These are phyloP conservation scores for Cyclocybe cylindracea DNA, from an alignment of 768 basidiomycete genomes.

Conservation along the genomic window DNA sequence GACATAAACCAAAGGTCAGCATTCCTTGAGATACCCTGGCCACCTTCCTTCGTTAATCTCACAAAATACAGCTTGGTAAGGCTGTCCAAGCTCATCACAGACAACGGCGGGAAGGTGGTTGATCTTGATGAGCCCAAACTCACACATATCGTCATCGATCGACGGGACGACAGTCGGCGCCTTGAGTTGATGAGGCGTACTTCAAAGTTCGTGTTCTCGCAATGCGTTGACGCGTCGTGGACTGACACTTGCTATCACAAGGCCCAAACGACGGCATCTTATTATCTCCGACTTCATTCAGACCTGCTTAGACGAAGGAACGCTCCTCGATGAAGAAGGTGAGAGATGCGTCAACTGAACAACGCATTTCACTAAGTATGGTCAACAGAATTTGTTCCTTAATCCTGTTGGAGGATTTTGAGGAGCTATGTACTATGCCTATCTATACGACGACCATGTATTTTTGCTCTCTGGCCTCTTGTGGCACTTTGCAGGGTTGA, in stretches of 20 bases:
- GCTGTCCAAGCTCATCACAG: conserved; percentile 50
- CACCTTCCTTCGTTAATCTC: not conserved
- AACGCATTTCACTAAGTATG: no score
- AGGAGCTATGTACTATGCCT: not conserved
- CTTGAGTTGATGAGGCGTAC: conserved; percentile 70
- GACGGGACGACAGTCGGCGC: conserved; percentile 76
- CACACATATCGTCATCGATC: conserved; percentile 86
- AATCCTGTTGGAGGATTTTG: not conserved
- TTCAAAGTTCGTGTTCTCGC: conserved; percentile 52
- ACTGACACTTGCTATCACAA: conserved; percentile 28
- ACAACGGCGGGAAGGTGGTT: conserved; percentile 74
- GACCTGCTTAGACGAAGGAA: conserved; percentile 81
- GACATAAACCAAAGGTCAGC: conserved; percentile 54
- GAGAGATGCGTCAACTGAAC: conserved; percentile 19
- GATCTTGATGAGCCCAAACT: conserved; percentile 75
- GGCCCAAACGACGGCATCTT: conserved; percentile 80
- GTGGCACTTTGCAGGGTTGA: not conserved
- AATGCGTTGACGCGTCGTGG: not conserved
- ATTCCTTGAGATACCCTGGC: not conserved
- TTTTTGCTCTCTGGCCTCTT: not conserved
- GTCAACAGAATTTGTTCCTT: conserved; percentile 24
- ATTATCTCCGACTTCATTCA: conserved; percentile 77
- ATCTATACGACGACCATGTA: not conserved
- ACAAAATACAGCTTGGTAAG: conserved; percentile 51
- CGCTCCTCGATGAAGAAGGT: conserved; percentile 87